Percentiles rank a stretch among this genome's conserved stretches.
Evolutionary conservation across 345 rosid species (phyloP).

Genomic region (Aegle marmelos): DNA sequence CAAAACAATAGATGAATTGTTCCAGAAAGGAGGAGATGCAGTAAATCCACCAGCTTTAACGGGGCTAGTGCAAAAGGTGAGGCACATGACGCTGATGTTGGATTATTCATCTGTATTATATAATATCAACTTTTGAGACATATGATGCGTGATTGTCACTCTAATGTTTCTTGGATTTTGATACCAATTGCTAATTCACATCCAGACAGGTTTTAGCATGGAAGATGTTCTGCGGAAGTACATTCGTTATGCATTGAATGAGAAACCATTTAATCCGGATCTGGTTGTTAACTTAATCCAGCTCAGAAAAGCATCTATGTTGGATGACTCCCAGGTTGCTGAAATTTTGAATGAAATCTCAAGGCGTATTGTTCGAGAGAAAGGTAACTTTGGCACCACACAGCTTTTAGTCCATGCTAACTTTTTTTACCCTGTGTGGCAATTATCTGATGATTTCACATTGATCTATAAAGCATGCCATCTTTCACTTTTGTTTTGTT

Average conservation of each 20-base stretch:
- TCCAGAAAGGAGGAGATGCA: constrained; percentile 50
- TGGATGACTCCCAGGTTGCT: constrained; percentile 68
- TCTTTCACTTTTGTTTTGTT: background rate
- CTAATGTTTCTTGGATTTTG: constrained; percentile 26
- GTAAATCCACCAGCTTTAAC: constrained; percentile 50
- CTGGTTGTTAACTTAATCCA: constrained; percentile 63
- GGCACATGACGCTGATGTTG: background rate
- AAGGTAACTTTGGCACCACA: constrained; percentile 44
- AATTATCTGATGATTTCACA: background rate
- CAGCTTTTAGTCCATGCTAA: background rate
- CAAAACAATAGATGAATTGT: constrained; percentile 65
- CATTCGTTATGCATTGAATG: constrained; percentile 81
- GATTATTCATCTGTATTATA: background rate
- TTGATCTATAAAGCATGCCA: background rate
- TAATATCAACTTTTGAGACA: background rate
- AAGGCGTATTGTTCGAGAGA: constrained; percentile 69
- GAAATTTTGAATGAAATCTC: constrained; percentile 83
- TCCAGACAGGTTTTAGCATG: constrained; percentile 93
- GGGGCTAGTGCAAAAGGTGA: constrained; percentile 64
- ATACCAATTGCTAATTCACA: constrained; percentile 29
- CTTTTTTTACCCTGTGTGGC: background rate
- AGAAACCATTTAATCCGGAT: constrained; percentile 82
- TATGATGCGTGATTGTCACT: background rate
- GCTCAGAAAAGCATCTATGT: constrained; percentile 70
- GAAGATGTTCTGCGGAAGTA: constrained; percentile 90